Base-by-base conservation (phyloP, 2,329 filamentous ascomycete genomes). In the Nakataea oryzae region DNA sequence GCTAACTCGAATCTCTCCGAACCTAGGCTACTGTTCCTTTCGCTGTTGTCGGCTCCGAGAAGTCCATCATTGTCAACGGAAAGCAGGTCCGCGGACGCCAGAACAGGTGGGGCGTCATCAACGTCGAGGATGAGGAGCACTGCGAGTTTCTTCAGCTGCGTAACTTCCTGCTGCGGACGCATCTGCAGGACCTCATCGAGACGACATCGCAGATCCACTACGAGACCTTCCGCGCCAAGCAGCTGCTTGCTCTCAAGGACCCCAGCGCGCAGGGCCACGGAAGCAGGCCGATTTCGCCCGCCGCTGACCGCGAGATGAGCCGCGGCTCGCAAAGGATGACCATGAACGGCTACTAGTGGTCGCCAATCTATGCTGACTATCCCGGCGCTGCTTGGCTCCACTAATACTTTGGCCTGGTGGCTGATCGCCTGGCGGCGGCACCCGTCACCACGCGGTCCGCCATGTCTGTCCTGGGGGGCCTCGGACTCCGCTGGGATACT, bases 201-300 rank as follows among this genome's bases (percentile, higher is more conserved):
- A 99, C 95, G 34, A 99, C 95, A 58, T 97, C 93, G 69, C 95
- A 99, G 82, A 99, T 97, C 78, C 95, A 99, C 84, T 99, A 99
- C 83, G 95, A 99, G 84, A 96, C 92, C 64, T 99, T 99, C 93
- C 93, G 95, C 78, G 93, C 95, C 72, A 99, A 99, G 87, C 95
- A 99, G 79, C 83, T 99, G 71, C 81, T 99, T 73, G 95, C 95
- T 63, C 85, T 99, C 75, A 99, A 97, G 86, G 95, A 99, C 83
- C 96, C 90, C 83, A 96, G 91, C 73, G 91, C 91, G 69, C 90
- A 91, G 67, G 89, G 87, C 67, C 80, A 86, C 69, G 86, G 88
- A 67, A 95, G 91, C 81, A 85, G 93, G 75, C 95, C 95, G 72
- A 99, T 99, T 81, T 96, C 91, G 75, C 95, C 95, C 64, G 85